Evolutionary conservation across 805 yeast genomes (phyloP), one percentile per base, ranked within the genome.

Genomic region (Nakazawaea laoshanensis): DNA sequence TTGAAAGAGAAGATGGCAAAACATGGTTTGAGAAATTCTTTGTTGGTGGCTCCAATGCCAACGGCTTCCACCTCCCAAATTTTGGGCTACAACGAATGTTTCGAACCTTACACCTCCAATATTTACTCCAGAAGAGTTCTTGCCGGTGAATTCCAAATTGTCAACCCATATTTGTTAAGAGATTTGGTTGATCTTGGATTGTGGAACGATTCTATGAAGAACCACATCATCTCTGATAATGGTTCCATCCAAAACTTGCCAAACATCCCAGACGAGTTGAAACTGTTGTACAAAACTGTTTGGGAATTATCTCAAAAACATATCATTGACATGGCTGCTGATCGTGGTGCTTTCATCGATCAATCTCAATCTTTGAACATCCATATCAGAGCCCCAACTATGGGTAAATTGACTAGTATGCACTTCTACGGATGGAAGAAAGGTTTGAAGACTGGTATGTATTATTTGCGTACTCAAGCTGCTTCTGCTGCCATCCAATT

Each of bases 341-440:
- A 72, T 50, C 65, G 85, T 47, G 79, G 80, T 15, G 74, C 82
- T 7, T 81, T 72, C 50, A 66, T 81, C 41, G 92, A 82, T 57
- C 98, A 92, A 63, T 85, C 95, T 19, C 97, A 89, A 65, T 79
- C 92, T 29, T 65, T 92, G 68, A 92, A 89, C 57, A 76, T 92
- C 43, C 88, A 85, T 63, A 67, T 92, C 57, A 75, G 72, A 53
- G 78, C 77, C 40, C 96, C 96, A 39, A 87, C 97, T 2, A 83
- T 86, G 89, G 94, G 95, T 49, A 92, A 92, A 59, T 70, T 92
- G 53, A 92, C 97, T 5, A 77, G 92, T 43, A 92, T 92, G 96
- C 98, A 92, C 59, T 92, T 92, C 68, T 89, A 92, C 54, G 97
- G 96, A 30, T 92, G 98, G 98, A 83, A 84, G 67, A 86, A 83